Evolutionary conservation across 2,329 filamentous ascomycete genomes (phyloP).

Genomic region (Ceratocystiopsis sp.): DNA sequence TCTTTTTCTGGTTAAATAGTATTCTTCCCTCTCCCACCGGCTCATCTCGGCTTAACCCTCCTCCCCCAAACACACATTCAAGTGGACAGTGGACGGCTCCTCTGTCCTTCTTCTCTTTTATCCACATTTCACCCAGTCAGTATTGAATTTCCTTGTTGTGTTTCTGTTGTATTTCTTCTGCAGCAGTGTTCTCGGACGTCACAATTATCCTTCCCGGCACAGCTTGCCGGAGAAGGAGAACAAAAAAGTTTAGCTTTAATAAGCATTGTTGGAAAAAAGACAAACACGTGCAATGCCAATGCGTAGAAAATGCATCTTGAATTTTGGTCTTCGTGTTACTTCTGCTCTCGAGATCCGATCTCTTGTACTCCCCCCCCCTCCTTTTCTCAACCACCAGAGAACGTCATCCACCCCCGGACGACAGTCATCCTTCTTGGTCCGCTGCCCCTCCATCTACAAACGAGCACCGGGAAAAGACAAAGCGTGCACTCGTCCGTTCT

Average conservation of each 20-base stretch:
- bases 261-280: no score
- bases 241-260: neutral
- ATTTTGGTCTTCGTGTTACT: neutral
- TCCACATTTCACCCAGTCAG: neutral
- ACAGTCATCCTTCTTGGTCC: conserved; percentile 46
- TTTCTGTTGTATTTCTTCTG: neutral
- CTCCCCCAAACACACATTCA: neutral
- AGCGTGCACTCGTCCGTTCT: neutral
- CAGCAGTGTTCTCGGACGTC: neutral
- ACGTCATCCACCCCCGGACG: conserved; percentile 21
- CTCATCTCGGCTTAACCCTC: neutral
- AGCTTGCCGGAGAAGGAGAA: no score
- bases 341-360: no score
- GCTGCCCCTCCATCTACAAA: conserved; percentile 37
- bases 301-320: neutral
- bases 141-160: neutral
- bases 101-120: neutral
- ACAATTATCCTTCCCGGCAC: no score
- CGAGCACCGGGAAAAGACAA: conserved; percentile 6
- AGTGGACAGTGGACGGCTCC: no score
- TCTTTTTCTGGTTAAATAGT: neutral
- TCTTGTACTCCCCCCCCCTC: neutral
- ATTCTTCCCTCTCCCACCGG: neutral
- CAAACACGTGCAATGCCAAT: no score
- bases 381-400: neutral